These are phyloP conservation scores for cucumber (Cucumis sativus) DNA, from an alignment of 306 rosid species.

Conservation along the genomic window DNA sequence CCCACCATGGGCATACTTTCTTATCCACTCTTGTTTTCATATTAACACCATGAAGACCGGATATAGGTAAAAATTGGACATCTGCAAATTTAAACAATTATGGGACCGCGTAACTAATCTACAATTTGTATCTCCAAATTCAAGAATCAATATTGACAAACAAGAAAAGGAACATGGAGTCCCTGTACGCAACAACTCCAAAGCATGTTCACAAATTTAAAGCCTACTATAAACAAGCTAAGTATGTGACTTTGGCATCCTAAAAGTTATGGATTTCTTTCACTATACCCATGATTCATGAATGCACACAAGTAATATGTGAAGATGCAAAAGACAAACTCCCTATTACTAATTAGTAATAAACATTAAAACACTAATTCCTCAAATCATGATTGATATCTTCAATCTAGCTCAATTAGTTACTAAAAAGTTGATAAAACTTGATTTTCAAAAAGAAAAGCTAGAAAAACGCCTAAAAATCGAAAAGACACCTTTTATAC, in stretches of 20 bases:
- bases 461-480: neutral
- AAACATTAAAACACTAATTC: neutral
- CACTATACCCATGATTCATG: neutral
- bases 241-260: neutral
- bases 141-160: neutral
- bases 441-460: neutral
- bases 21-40: slow-evolving; percentile 59
- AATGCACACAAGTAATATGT: neutral
- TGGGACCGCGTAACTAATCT: neutral
- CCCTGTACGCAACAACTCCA: neutral
- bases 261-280: neutral
- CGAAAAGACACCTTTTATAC: neutral
- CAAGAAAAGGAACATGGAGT: slow-evolving; percentile 1
- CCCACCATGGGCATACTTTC: slow-evolving; percentile 72
- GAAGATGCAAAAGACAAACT: neutral
- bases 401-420: neutral
- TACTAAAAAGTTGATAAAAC: neutral
- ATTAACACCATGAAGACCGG: slow-evolving; percentile 74
- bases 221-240: neutral
- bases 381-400: neutral
- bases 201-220: neutral
- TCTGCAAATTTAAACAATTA: slow-evolving; percentile 35
- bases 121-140: neutral
- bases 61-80: slow-evolving; percentile 78
- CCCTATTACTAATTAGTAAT: neutral